These are phyloP conservation scores for Oryza glumipatula DNA, from an alignment of 176 grass and related monocot genomes.

Conservation along the genomic window DNA sequence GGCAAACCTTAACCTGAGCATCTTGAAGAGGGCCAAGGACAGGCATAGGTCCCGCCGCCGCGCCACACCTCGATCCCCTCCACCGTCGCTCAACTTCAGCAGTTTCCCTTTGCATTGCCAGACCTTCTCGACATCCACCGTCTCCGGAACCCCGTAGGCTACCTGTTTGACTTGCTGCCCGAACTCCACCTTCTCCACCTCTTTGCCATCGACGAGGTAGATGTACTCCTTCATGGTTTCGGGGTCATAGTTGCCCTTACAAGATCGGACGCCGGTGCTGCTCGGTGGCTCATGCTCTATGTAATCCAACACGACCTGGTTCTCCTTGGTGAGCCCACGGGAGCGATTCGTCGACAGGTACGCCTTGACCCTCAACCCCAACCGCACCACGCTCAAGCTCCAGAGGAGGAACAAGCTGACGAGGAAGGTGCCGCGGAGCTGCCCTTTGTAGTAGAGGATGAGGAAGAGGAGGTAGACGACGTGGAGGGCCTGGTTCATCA, in stretches of 20 bases:
- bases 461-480: conserved; percentile 31
- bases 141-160: not conserved
- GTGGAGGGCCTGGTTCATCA: conserved; percentile 31
- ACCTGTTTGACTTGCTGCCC: not conserved
- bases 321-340: conserved; percentile 8
- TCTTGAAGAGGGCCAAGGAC: conserved; percentile 31
- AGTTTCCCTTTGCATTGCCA: conserved; percentile 8
- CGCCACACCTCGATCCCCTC: not conserved
- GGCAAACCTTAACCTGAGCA: conserved; percentile 6
- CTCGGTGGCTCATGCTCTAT: not conserved
- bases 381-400: conserved; percentile 4
- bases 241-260: not conserved
- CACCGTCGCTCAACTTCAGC: not conserved
- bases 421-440: not conserved
- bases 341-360: conserved; percentile 1
- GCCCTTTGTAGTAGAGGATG: conserved; percentile 25
- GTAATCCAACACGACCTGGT: conserved; percentile 19
- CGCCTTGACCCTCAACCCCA: not conserved
- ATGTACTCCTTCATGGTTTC: conserved; percentile 3
- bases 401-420: conserved; percentile 15
- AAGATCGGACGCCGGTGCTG: too few species aligned
- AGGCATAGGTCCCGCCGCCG: conserved; percentile 19
- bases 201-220: conserved; percentile 11
- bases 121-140: not conserved
- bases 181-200: not conserved